phyloP scores from a whole-genome alignment of 352 stramenopile species.

The Globisporangium perplexum region DNA sequence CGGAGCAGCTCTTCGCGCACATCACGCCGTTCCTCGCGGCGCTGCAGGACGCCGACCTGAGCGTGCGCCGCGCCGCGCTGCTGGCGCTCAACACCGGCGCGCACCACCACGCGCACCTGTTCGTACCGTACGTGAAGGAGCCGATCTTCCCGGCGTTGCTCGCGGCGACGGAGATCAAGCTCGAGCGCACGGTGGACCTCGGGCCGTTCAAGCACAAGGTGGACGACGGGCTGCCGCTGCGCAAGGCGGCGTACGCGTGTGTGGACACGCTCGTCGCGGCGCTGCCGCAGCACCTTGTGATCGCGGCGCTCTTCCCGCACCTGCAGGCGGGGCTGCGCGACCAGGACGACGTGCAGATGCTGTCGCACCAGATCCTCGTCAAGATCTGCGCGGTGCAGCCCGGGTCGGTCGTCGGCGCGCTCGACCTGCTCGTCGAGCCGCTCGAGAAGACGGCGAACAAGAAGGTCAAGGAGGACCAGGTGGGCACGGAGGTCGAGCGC shows the following conservation, averaged over 20 bases:
- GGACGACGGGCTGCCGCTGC: conserved; percentile 79
- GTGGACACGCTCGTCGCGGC: conserved; percentile 95
- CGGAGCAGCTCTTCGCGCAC: conserved; percentile 49
- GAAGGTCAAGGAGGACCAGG: conserved; percentile 93
- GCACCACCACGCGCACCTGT: conserved; percentile 90
- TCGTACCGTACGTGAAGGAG: conserved; percentile 75
- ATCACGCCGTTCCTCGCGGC: conserved; percentile 90
- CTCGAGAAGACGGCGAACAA: conserved; percentile 96
- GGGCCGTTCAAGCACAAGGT: conserved; percentile 99
- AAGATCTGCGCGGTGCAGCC: conserved; percentile 88
- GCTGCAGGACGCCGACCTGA: conserved; percentile 93
- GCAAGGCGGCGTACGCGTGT: conserved; percentile 92
- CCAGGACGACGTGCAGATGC: conserved; percentile 96
- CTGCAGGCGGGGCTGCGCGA: conserved; percentile 88
- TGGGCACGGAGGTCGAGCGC: conserved; percentile 94
- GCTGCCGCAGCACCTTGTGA: conserved; percentile 90
- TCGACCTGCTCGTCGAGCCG: conserved; percentile 89
- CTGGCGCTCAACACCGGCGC: conserved; percentile 95
- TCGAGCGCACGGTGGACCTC: conserved; percentile 96
- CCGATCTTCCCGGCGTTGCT: conserved; percentile 90
- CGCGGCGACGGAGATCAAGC: conserved; percentile 88
- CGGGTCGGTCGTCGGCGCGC: conserved; percentile 72
- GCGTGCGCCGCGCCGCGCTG: conserved; percentile 92
- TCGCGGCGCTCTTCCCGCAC: conserved; percentile 90
- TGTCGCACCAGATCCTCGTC: conserved; percentile 96